These are phyloP conservation scores for Vicia sativa DNA, from an alignment of 306 rosid species.

Conservation along the genomic window DNA sequence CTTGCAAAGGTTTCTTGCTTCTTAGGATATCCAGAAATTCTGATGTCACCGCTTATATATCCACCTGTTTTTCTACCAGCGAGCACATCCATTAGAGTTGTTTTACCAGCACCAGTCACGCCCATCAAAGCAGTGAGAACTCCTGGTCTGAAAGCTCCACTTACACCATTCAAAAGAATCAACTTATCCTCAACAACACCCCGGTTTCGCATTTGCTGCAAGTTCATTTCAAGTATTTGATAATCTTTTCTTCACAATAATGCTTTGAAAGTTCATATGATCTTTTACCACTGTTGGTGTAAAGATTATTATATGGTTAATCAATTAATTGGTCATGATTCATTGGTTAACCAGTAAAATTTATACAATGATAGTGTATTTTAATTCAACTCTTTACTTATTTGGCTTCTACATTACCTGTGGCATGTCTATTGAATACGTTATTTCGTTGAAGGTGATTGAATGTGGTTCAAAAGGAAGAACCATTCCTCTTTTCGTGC, in stretches of 20 bases:
- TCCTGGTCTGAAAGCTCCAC: conserved; percentile 90
- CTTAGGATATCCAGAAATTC: conserved; percentile 81
- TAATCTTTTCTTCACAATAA: conserved; percentile 9
- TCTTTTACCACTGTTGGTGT: not conserved
- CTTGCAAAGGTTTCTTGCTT: conserved; percentile 90
- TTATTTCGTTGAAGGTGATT: conserved; percentile 54
- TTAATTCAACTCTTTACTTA: not conserved
- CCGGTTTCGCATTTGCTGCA: conserved; percentile 68
- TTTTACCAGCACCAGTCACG: conserved; percentile 94
- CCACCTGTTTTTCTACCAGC: conserved; percentile 94
- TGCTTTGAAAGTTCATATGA: conserved; percentile 12
- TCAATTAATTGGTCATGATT: not conserved
- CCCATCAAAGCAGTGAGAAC: conserved; percentile 96
- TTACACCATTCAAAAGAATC: conserved; percentile 72
- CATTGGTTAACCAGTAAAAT: not conserved
- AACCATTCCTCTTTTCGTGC: conserved; percentile 55
- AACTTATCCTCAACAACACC: conserved; percentile 69
- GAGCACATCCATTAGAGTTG: conserved; percentile 92
- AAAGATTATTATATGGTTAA: not conserved
- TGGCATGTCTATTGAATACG: conserved; percentile 66
- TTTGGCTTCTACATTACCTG: conserved; percentile 37
- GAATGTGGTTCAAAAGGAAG: conserved; percentile 63
- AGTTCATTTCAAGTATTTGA: not conserved
- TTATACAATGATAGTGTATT: not conserved
- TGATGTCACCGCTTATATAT: conserved; percentile 70